Base-by-base conservation (phyloP, 164 flowering plant species). In the Macadamia tetraphylla region DNA sequence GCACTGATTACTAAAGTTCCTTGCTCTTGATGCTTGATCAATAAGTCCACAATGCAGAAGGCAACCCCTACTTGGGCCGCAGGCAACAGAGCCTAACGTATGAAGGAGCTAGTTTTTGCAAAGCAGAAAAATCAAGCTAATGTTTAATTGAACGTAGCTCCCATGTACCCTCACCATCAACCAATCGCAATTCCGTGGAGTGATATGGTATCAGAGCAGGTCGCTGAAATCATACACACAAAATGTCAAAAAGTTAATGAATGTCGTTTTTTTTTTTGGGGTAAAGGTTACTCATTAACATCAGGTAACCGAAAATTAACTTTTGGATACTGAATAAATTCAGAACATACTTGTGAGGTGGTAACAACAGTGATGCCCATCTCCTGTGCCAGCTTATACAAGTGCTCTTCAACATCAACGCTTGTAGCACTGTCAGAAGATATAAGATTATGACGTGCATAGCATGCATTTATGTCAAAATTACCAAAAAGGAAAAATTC, bases 91-190 rank as follows among this genome's bases (percentile, higher is more conserved):
- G 18, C 17, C 18, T 12, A 11, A 9, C 13, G 13, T 46, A 46
- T 46, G 51, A 9, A 46, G 51, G 13, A 46, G 6, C 51, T 46
- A 46, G 51, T 46, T 3, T 46, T 46, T 11, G 13, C 51, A 46
- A 31, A 9, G 40, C 14, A 9, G 65, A 6, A 42, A 9, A 35
- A 48, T 11, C 9, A 35, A 44, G 35, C 30, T 55, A 83, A 61
- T 84, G 86, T 63, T 76, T 76, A 53, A 94, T 89, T 44, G 76
- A 67, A 17, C 90, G 90, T 57, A 92, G 89, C 78, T 95, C 96
- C 99, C 99, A 95, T 70, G 78, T 85, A 35, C 99, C 98, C 79
- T 95, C 98, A 3, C 99, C 99, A 77, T 95, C 99, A 69, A 95
- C 85, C 70, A 95, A 73, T 67, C 92, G 87, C 72, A 95, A 70